Base-by-base conservation (phyloP, 2,329 filamentous ascomycete genomes). In the Trichophyton rubrum region DNA sequence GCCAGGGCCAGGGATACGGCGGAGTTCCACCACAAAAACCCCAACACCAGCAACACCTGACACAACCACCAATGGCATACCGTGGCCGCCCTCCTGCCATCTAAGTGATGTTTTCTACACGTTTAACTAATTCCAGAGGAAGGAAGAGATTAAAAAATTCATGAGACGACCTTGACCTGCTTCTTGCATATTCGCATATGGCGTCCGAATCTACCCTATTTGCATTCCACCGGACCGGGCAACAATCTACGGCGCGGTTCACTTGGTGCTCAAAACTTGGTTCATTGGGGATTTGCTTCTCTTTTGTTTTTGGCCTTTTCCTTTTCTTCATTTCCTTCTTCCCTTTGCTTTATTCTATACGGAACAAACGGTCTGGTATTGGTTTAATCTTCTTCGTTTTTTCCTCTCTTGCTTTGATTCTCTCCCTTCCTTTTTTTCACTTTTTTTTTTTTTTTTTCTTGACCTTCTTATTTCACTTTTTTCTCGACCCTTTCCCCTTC, bases 121-220 rank as follows among this genome's bases (percentile, higher is more conserved):
- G 49, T 53, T 33, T 27, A 30, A 27, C 22, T 53, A 53, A 22
- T 27, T 53, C 17, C 5, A 53, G 24, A 30, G 24, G 49, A 53
- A 53, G 15, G 30, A 30, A 30, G 27, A 30, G 6, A 30, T 30
- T 7, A 30, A 30, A 30, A 30, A 30, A 30, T 27, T 30, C 24
- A 53, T 53, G 49, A 53, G 49, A 78, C 90, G 96, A 76, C 89
- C 95, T 74, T 96, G 92, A 73, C 99, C 93, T 1, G 93, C 93
- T 75, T 99, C 92, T 30, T 84, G 61, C 99, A 88, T 72, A 88
- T 92, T 71, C 97, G 92, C 82, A 92, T 85, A 70, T 96, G 91
- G 0, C 90, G 49, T 53, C 49, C 3, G n/a, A 53, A 53, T 53
- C 49, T 53, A 53, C 49, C 33, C 30, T 57, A 57, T 13, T 38